phyloP scores from a whole-genome alignment of 2,329 filamentous ascomycete genomes.

The Aureobasidium sp. region DNA sequence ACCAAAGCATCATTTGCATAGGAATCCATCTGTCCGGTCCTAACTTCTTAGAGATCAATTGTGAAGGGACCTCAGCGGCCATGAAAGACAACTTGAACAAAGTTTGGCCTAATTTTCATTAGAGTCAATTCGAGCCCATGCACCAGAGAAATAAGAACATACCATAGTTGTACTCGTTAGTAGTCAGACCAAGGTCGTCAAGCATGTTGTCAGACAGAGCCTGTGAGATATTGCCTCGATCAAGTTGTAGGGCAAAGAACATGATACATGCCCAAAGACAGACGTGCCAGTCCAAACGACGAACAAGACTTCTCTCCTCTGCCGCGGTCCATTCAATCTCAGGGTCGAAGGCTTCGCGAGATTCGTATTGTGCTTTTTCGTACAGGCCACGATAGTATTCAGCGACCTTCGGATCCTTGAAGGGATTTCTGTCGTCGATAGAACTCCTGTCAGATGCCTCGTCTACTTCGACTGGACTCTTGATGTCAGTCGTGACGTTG shows the following conservation, averaged over 20 bases:
- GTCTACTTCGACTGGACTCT: neutral
- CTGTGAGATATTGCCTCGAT: slow-evolving; percentile 22
- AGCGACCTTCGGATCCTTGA: slow-evolving; percentile 45
- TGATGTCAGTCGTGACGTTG: neutral
- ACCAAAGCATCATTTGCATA: slow-evolving; percentile 31
- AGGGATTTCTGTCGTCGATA: slow-evolving; percentile 26
- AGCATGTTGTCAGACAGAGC: slow-evolving; percentile 24
- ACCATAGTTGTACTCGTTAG: slow-evolving; percentile 36
- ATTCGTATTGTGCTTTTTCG: slow-evolving; percentile 48
- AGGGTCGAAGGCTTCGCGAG: slow-evolving; percentile 53
- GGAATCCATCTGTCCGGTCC: slow-evolving; percentile 41
- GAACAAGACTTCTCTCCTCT: slow-evolving; percentile 50
- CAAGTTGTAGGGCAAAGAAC: slow-evolving; percentile 18
- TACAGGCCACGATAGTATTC: slow-evolving; percentile 50
- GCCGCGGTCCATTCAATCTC: slow-evolving; percentile 48
- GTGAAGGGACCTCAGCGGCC: slow-evolving; percentile 24
- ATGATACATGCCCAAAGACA: neutral
- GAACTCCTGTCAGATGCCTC: slow-evolving; percentile 7
- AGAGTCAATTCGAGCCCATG: neutral
- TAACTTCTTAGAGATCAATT: slow-evolving; percentile 44
- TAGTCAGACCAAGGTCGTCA: neutral
- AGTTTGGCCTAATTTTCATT: neutral
- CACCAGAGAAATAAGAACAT: slow-evolving; percentile 21
- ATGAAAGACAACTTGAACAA: slow-evolving; percentile 28
- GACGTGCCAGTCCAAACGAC: slow-evolving; percentile 31